Evolutionary conservation across 2,329 filamentous ascomycete genomes (phyloP).

Genomic region (Penicillium digitatum): DNA sequence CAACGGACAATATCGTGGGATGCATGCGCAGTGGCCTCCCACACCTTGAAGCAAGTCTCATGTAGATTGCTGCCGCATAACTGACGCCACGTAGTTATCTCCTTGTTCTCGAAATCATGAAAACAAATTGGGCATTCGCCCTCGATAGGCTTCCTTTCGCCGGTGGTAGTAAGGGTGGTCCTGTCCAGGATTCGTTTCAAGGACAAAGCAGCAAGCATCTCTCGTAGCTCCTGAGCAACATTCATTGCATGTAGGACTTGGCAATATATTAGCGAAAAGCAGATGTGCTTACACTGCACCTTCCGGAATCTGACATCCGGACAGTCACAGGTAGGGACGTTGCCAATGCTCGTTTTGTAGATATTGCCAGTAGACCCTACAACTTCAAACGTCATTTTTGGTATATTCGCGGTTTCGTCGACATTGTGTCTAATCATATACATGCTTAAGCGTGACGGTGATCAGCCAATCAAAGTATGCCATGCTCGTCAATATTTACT

Average conservation of each 20-base stretch:
- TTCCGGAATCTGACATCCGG: constrained; percentile 47
- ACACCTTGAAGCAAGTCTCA: constrained; percentile 54
- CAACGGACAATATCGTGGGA: constrained; percentile 35
- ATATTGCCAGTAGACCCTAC: constrained; percentile 61
- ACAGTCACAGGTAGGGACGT: constrained; percentile 53
- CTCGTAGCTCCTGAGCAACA: constrained; percentile 48
- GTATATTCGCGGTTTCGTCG: constrained; percentile 42
- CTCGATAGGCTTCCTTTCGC: constrained; percentile 55
- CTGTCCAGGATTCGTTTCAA: constrained; percentile 44
- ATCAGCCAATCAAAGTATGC: background rate
- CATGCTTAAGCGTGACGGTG: constrained; percentile 42
- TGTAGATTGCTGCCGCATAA: constrained; percentile 63
- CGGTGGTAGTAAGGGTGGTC: constrained; percentile 30
- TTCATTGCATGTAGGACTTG: background rate
- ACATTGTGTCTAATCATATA: constrained; percentile 53
- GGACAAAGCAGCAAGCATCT: constrained; percentile 54
- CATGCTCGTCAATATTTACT: background rate
- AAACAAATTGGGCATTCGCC: constrained; percentile 63
- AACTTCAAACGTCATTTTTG: constrained; percentile 52
- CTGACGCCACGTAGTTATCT: constrained; percentile 55
- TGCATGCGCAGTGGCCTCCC: constrained; percentile 40
- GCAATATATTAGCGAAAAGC: constrained; percentile 38
- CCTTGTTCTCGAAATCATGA: constrained; percentile 49
- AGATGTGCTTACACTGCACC: constrained; percentile 62
- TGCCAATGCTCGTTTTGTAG: constrained; percentile 55